Conservation (phyloP, 192 early-diverging fungal species). For the Gaertneriomyces sp. region DNA sequence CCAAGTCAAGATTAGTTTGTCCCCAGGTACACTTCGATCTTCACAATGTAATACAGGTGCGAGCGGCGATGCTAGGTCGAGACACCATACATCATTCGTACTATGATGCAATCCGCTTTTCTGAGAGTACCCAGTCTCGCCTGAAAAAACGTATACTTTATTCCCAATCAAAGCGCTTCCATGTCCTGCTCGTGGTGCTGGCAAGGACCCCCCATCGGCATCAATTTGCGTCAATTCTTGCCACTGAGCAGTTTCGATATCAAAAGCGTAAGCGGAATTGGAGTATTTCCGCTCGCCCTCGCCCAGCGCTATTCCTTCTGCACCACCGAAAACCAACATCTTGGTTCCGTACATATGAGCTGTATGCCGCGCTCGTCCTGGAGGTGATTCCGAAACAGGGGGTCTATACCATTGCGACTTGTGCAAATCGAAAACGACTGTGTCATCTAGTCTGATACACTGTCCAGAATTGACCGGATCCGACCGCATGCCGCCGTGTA, state of each 20-base stretch:
- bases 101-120: background rate
- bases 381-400: background rate
- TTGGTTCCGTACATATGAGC: conserved; percentile 5
- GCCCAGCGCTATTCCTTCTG: conserved; percentile 2
- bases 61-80: conserved; percentile 17
- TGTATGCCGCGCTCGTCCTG: conserved; percentile 18
- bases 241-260: background rate
- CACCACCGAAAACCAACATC: conserved; percentile 25
- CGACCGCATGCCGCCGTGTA: conserved; percentile 21
- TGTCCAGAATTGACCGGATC: background rate
- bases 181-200: conserved; percentile 10
- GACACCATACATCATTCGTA: conserved; percentile 14
- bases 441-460: conserved; percentile 4
- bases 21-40: background rate
- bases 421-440: conserved; percentile 19
- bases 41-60: conserved; percentile 4
- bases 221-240: background rate
- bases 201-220: background rate
- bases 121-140: background rate
- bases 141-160: background rate
- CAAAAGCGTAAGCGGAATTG: background rate
- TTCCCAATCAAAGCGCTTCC: background rate
- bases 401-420: background rate
- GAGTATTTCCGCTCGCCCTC: background rate
- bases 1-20: background rate